A percentile compares a stretch with the other conserved stretches of the same genome.
phyloP scores from a whole-genome alignment of 805 yeast species.

The Maudiozyma turicensis region DNA sequence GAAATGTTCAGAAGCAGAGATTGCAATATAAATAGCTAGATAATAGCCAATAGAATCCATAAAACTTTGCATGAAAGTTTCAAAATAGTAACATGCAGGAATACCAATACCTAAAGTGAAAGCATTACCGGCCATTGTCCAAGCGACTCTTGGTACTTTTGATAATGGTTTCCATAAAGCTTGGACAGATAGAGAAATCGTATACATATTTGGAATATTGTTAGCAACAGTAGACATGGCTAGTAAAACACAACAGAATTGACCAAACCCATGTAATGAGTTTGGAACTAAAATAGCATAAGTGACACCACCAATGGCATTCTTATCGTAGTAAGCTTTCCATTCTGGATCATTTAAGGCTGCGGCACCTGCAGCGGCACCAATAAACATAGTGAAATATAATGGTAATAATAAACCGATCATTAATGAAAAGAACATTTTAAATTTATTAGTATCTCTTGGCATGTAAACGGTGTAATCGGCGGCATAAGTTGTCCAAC shows the following conservation, averaged over 20 bases:
- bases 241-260: slow-evolving; percentile 74
- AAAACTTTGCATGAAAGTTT: slow-evolving; percentile 64
- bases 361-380: slow-evolving; percentile 79
- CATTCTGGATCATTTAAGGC: slow-evolving; percentile 37
- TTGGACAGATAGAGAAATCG: slow-evolving; percentile 78
- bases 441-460: slow-evolving; percentile 44
- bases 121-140: slow-evolving; percentile 71
- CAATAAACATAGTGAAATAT: slow-evolving; percentile 62
- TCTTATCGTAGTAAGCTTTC: slow-evolving; percentile 38
- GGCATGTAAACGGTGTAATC: slow-evolving; percentile 88
- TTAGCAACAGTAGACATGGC: slow-evolving; percentile 82
- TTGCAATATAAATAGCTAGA: slow-evolving; percentile 73
- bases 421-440: slow-evolving; percentile 53
- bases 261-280: slow-evolving; percentile 79
- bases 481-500: slow-evolving; percentile 92
- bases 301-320: slow-evolving; percentile 72
- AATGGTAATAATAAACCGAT: slow-evolving; percentile 58
- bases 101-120: slow-evolving; percentile 76
- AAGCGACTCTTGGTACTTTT: slow-evolving; percentile 67
- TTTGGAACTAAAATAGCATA: slow-evolving; percentile 67
- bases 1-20: slow-evolving; percentile 69
- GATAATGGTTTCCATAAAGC: slow-evolving; percentile 66
- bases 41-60: slow-evolving; percentile 90
- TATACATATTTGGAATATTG: slow-evolving; percentile 89
- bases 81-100: slow-evolving; percentile 74